These are phyloP conservation scores for Fusarium buxicola DNA, from an alignment of 2,329 filamentous ascomycete genomes.

Conservation along the genomic window DNA sequence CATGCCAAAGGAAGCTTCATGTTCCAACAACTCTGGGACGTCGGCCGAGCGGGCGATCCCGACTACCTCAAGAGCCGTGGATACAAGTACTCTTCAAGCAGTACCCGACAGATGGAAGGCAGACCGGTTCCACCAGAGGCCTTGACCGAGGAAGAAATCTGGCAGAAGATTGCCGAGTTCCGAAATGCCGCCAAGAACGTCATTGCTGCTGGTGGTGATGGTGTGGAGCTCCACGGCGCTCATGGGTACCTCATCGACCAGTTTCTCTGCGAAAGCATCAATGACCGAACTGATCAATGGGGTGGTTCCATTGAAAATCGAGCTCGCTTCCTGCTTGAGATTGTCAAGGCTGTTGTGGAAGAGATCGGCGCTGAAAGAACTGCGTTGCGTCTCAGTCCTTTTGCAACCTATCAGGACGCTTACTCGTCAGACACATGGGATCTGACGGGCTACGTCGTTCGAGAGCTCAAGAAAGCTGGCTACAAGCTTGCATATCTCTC, in stretches of 20 bases:
- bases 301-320: constrained; percentile 67
- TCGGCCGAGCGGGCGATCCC: constrained; percentile 61
- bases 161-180: constrained; percentile 70
- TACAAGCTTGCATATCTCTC: constrained; percentile 52
- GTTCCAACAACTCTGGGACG: constrained; percentile 73
- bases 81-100: constrained; percentile 45
- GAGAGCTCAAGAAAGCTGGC: constrained; percentile 40
- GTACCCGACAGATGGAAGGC: constrained; percentile 40
- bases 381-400: constrained; percentile 69
- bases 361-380: constrained; percentile 62
- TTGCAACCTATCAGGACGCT: constrained; percentile 47
- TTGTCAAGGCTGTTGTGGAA: constrained; percentile 55
- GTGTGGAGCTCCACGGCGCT: constrained; percentile 69
- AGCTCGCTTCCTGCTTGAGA: constrained; percentile 62
- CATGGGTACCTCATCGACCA: constrained; percentile 74
- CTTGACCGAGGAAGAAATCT: constrained; percentile 74
- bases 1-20: constrained; percentile 72
- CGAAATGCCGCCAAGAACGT: constrained; percentile 66
- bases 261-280: constrained; percentile 66
- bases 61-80: constrained; percentile 39
- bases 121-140: constrained; percentile 21
- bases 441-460: constrained; percentile 46
- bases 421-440: constrained; percentile 46
- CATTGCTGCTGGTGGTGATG: constrained; percentile 74
- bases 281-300: constrained; percentile 65